These are phyloP conservation scores for Mycena latifolia DNA, from an alignment of 768 basidiomycete species.

Conservation along the genomic window DNA sequence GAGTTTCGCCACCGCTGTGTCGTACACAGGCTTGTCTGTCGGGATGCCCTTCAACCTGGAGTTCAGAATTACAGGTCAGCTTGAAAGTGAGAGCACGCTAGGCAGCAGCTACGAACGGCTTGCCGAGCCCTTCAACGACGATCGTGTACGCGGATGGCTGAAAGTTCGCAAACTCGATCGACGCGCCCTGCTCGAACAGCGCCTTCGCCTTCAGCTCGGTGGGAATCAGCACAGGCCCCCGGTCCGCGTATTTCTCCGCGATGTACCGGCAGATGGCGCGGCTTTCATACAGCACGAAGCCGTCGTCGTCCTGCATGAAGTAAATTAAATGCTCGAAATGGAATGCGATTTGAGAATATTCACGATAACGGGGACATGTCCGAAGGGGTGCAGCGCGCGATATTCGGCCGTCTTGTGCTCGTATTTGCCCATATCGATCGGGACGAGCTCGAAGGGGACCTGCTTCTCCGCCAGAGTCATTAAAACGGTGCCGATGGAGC, in stretches of 20 bases:
- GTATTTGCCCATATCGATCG: slow-evolving; percentile 48
- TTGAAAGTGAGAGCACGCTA: no score
- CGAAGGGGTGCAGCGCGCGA: slow-evolving; percentile 2
- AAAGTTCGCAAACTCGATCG: slow-evolving; percentile 3
- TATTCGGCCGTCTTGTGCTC: slow-evolving; percentile 51
- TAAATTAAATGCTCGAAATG: no score
- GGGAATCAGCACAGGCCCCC: not conserved
- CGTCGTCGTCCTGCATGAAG: not conserved
- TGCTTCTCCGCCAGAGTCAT: slow-evolving; percentile 58
- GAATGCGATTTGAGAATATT: not conserved
- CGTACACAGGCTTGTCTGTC: not conserved
- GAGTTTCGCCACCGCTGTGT: not conserved
- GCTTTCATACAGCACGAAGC: not conserved
- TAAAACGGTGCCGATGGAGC: slow-evolving; percentile 57
- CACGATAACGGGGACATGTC: slow-evolving; percentile 5
- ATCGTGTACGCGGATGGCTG: not conserved
- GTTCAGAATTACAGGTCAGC: no score
- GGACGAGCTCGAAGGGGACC: slow-evolving; percentile 58
- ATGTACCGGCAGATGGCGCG: slow-evolving; percentile 3
- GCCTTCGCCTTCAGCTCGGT: not conserved
- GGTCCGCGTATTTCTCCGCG: slow-evolving; percentile 7
- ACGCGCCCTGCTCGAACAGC: slow-evolving; percentile 3
- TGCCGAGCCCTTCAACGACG: not conserved
- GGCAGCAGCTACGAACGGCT: not conserved
- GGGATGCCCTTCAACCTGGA: not conserved